Evolutionary conservation across 73 alveolate genomes (phyloP).

Genomic region (Effrenium voratum): DNA sequence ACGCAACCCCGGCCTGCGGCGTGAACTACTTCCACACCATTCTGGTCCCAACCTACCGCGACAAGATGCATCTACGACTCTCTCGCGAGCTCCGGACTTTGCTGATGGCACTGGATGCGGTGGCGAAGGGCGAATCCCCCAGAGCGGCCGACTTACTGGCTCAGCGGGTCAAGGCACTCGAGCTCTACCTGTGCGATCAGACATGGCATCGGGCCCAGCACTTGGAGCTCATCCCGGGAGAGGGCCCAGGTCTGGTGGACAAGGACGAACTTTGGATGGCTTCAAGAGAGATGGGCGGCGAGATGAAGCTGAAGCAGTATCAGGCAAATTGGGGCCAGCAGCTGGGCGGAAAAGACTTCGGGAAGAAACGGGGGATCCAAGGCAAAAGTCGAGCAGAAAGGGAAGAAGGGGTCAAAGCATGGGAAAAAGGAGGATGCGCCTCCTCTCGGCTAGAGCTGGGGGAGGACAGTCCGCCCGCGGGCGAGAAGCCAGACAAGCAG

Average conservation of each 20-base stretch:
- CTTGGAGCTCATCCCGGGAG: background rate
- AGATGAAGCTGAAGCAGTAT: background rate
- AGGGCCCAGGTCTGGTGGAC: background rate
- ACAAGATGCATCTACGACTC: background rate
- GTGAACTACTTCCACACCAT: background rate
- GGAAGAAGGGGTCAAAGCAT: background rate
- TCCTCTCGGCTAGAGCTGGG: too few species aligned
- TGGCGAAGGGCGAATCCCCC: background rate
- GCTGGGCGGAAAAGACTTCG: background rate
- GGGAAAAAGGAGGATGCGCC: background rate
- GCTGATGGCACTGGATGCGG: background rate
- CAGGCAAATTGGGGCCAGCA: background rate
- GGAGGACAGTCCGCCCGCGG: too few species aligned
- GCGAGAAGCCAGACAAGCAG: background rate
- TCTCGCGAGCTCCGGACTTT: background rate
- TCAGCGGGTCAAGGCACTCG: background rate
- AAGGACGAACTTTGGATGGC: conserved; percentile 5
- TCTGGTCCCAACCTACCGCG: background rate
- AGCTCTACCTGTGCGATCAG: background rate
- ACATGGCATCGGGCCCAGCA: background rate
- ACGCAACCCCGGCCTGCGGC: background rate
- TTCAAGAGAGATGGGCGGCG: background rate
- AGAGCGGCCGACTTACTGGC: background rate
- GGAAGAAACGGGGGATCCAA: background rate
- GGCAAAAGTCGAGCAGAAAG: background rate